Base-by-base conservation (phyloP, 2,329 filamentous ascomycete genomes). In the Ophiobolus disseminans region DNA sequence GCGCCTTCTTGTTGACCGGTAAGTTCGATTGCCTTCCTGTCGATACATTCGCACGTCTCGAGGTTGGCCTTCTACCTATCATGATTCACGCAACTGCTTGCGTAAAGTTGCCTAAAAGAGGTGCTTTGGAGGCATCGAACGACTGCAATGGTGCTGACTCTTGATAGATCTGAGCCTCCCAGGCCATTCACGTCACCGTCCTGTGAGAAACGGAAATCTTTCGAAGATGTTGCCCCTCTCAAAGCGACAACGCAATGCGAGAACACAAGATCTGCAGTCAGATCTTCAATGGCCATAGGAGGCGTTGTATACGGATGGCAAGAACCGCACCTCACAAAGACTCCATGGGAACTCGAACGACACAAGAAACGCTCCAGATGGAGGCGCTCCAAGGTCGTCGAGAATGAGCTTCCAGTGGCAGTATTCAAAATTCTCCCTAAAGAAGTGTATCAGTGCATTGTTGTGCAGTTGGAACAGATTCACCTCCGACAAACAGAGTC, bases 361-460 rank as follows among this genome's bases (percentile, higher is more conserved):
- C 46, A 58, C 40, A 65, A 60, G 43, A 62, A 50, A 52, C 50
- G 71, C 52, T 56, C 72, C 47, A 34, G 69, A 58, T 66, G 71
- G 69, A 57, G 50, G 45, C 50, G 62, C 55, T 46, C 63, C 51
- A 50, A 48, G 17, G 38, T 14, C 14, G 17, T 22, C 14, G 40
- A 52, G 20, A 40, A 37, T 21, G 22, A 46, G 8, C 46, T 73
- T 16, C 63, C 72, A 1, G 55, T 60, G 2, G 60, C 59, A n/a
- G 37, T 75, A 1, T 76, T 81, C 57, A 75, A 78, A 49, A 72
- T 73, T 14, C 57, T 85, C 5, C 82, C 83, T 0, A 68, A 75
- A 36, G 78, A 82, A 50, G 77, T 85, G 4, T 83, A 83, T 53
- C 77, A 82, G 46, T 80, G 76, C 47, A 81, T 86, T 28, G 54